Evolutionary conservation across 202 grass and related monocot genomes (phyloP).

Genomic region (Panicum virgatum): DNA sequence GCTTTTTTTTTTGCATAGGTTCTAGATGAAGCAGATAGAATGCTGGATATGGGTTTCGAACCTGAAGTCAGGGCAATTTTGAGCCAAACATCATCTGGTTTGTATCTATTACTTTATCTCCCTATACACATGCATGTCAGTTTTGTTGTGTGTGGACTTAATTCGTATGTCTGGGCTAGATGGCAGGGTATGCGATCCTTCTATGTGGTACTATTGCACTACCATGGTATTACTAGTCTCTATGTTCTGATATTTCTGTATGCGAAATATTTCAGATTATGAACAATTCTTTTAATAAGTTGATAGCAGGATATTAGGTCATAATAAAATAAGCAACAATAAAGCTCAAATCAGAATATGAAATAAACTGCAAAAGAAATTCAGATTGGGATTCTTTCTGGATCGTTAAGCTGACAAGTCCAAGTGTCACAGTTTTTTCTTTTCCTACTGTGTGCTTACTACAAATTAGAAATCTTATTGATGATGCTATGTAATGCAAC

Average conservation of each 20-base stretch:
- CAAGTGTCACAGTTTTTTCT: neutral
- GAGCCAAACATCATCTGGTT: constrained; percentile 87
- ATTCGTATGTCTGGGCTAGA: no score
- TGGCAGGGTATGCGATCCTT: neutral
- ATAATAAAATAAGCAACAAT: neutral
- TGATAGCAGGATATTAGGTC: neutral
- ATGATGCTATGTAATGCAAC: neutral
- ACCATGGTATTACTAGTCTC: neutral
- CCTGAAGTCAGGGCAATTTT: constrained; percentile 96
- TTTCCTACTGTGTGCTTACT: neutral
- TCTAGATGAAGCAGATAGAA: constrained; percentile 99
- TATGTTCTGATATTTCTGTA: neutral
- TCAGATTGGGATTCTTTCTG: neutral
- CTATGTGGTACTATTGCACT: neutral
- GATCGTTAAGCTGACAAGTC: neutral
- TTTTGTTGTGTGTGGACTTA: no score
- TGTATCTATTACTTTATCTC: constrained; percentile 23
- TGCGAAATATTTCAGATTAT: neutral
- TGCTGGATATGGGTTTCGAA: constrained; percentile 99
- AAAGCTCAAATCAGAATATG: neutral
- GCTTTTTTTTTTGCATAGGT: constrained; percentile 61
- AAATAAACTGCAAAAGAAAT: neutral
- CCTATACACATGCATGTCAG: neutral
- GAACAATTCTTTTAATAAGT: neutral
- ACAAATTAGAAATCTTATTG: constrained; percentile 6